Percentiles rank a stretch among this genome's conserved stretches.
Evolutionary conservation across 1,284 basidiomycete species (phyloP).

Genomic region (Tylopilus sp.): DNA sequence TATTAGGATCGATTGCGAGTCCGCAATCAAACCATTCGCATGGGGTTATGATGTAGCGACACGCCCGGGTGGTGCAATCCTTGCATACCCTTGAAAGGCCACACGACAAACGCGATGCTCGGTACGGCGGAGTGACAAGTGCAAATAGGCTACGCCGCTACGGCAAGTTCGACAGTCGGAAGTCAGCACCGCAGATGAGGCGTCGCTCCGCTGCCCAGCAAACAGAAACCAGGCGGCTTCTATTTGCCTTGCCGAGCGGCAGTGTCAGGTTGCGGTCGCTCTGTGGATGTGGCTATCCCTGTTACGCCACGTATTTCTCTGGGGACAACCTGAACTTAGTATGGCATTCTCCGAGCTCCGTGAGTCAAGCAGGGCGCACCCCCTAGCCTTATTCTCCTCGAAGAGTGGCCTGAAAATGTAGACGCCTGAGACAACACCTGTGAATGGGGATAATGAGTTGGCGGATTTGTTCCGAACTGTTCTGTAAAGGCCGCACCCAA

Average conservation of each 20-base stretch:
- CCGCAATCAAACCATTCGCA: conserved; percentile 3
- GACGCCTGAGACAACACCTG: conserved; percentile 58
- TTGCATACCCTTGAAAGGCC: conserved; percentile 12
- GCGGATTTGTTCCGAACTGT: not conserved
- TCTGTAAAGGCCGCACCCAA: conserved; percentile 21
- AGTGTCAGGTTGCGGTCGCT: conserved; percentile 4
- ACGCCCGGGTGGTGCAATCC: conserved; percentile 14
- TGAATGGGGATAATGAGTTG: conserved; percentile 6
- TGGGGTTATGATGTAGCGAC: conserved; percentile 10
- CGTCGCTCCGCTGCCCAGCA: not conserved
- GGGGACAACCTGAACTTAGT: conserved; percentile 5
- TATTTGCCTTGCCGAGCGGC: conserved; percentile 13
- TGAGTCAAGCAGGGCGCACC: conserved; percentile 13
- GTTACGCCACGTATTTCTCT: conserved; percentile 13
- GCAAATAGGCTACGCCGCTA: too few relatives aligned
- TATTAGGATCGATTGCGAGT: conserved; percentile 20
- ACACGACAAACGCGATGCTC: conserved; percentile 14
- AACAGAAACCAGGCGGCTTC: not conserved
- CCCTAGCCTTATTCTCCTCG: conserved; percentile 6
- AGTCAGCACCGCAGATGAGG: not conserved
- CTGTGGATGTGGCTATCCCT: conserved; percentile 2
- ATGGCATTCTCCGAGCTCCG: not conserved
- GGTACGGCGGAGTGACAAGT: not conserved
- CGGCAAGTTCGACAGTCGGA: not conserved
- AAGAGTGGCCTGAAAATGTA: conserved; percentile 55